These are phyloP conservation scores for Alternaria longipes DNA, from an alignment of 2,329 filamentous ascomycete species.

Conservation along the genomic window DNA sequence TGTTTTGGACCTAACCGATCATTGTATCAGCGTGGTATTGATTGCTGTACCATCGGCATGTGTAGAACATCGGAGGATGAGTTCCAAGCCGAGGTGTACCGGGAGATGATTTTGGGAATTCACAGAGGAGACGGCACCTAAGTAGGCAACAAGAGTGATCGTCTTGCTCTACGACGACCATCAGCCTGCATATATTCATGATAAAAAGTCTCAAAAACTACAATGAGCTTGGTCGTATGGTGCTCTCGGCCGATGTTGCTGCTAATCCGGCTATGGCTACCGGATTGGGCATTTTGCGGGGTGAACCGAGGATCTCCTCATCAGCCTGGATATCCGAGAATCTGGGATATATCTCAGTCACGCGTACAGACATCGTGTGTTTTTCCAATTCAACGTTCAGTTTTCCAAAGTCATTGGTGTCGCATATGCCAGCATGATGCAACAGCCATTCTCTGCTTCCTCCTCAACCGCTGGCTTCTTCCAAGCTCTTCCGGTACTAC, in stretches of 20 bases:
- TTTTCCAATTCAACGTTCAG: background rate
- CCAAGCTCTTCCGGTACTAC: constrained; percentile 36
- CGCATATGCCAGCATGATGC: constrained; percentile 31
- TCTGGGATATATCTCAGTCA: background rate
- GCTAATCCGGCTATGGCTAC: background rate
- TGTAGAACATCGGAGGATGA: background rate
- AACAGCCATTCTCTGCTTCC: constrained; percentile 21
- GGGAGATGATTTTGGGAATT: background rate
- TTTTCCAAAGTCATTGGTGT: background rate
- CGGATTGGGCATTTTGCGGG: background rate
- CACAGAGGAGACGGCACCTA: background rate
- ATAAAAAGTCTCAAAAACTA: background rate
- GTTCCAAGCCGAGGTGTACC: background rate
- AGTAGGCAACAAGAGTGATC: background rate
- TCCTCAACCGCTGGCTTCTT: constrained; percentile 46
- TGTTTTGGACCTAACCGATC: background rate
- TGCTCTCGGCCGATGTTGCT: background rate
- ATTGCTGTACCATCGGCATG: background rate
- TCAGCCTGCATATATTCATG: background rate
- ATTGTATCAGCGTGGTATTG: background rate
- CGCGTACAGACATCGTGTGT: background rate
- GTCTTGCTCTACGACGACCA: background rate
- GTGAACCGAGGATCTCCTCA: background rate
- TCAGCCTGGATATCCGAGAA: background rate
- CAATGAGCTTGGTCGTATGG: background rate